Conservation (phyloP, 1,284 basidiomycete species). For the Sphagnurus paluster region DNA sequence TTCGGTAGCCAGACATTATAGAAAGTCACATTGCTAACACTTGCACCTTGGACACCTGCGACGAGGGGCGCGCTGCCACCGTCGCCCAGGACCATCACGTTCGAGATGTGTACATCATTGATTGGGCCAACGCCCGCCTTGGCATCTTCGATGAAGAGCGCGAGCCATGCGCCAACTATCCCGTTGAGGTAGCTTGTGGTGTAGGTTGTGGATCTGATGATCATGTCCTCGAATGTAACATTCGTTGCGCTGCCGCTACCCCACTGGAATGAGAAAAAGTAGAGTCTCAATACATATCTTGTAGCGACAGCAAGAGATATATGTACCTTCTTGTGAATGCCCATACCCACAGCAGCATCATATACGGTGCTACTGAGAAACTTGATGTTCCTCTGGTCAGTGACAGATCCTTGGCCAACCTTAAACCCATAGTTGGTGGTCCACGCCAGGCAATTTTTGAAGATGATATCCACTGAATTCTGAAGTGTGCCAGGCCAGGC, state of each 20-base stretch:
- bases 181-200: constrained; percentile 17
- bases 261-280: constrained; percentile 10
- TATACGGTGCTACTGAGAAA: constrained; percentile 19
- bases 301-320: too few species aligned
- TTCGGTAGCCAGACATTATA: constrained; percentile 13
- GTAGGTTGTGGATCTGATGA: constrained; percentile 15
- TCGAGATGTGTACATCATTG: constrained; percentile 16
- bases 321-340: constrained; percentile 19
- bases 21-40: constrained; percentile 16
- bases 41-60: constrained; percentile 12
- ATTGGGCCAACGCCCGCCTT: constrained; percentile 18
- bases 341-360: constrained; percentile 18
- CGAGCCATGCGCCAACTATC: constrained; percentile 18
- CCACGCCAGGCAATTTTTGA: constrained; percentile 17
- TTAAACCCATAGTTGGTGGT: constrained; percentile 20
- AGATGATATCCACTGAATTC: constrained; percentile 10
- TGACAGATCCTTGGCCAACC: constrained; percentile 17
- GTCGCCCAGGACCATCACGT: constrained; percentile 10
- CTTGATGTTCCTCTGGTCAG: constrained; percentile 15
- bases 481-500: constrained; percentile 12
- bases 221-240: constrained; percentile 18
- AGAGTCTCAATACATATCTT: too few species aligned
- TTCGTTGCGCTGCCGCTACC: constrained; percentile 13
- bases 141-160: constrained; percentile 18
- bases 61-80: constrained; percentile 16